Evolutionary conservation across 495 filamentous ascomycete species (phyloP), one percentile per base, ranked within the genome.

Genomic region (Lasiosphaeriaceae sp.): DNA sequence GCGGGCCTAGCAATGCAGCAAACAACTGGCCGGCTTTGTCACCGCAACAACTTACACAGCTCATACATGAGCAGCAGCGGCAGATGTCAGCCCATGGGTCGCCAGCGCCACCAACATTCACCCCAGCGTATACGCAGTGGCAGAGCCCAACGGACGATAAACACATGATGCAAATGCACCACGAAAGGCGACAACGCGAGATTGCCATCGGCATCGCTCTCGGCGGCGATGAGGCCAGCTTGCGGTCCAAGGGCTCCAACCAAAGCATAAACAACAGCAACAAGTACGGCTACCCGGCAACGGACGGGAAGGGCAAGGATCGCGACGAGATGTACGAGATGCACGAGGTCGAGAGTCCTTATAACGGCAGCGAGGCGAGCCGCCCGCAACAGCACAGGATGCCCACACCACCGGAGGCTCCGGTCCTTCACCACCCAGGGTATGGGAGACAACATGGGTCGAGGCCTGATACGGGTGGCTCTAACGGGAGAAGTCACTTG

Each of bases 191-290:
- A 31, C 69, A 69, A 31, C 56, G 54, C 19, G 68, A 69, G 48
- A 59, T 67, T 22, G 64, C 67, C 8, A 68, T 73, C n/a, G 72
- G 72, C 0, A 41, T 74, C 2, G 72, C 71, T 0, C 57, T 74
- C 7, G 69, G 71, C 31, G 69, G 67, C 1, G 63, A 69, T 31
- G 66, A 69, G 43, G 58, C 64, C 2, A 71, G 62, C 37, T 29
- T 66, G 46, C 47, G 59, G 22, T 62, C 59, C 49, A 73, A 73
- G 53, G 24, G 29, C 21, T 67, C 65, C 0, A 61, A 66, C 45
- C 26, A 53, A 5, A 65, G 47, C n/a, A 44, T 65, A 19, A 34
- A 48, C 41, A 64, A 64, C 23, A 34, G 39, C 41, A 64, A 64
- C 23, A 55, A 34, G 19, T 54, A 59, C 50, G 52, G 52, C 12